Evolutionary conservation across 805 yeast genomes (phyloP).

Genomic region (Candida odintsovae): DNA sequence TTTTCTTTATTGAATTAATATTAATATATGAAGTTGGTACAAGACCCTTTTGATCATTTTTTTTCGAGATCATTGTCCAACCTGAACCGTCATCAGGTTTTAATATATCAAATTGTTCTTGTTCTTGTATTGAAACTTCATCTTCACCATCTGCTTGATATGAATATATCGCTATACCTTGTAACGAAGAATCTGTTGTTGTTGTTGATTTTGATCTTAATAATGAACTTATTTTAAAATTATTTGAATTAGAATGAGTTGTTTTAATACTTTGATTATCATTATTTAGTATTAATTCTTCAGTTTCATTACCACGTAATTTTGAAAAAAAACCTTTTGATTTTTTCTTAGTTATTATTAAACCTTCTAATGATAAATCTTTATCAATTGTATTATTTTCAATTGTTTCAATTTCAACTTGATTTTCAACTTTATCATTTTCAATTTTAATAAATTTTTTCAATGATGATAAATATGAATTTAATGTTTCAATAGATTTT

Average conservation of each 20-base stretch:
- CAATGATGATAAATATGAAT: conserved; percentile 45
- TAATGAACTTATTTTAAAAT: conserved; percentile 18
- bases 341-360: conserved; percentile 46
- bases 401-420: conserved; percentile 87
- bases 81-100: conserved; percentile 80
- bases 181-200: conserved; percentile 12
- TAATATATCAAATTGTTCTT: conserved; percentile 54
- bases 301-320: conserved; percentile 16
- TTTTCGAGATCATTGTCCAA: conserved; percentile 67
- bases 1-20: conserved; percentile 21
- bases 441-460: conserved; percentile 69
- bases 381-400: conserved; percentile 76
- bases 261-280: conserved; percentile 18
- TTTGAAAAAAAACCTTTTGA: conserved; percentile 47
- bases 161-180: conserved; percentile 40
- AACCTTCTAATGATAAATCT: conserved; percentile 56
- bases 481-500: conserved; percentile 36
- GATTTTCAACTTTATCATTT: conserved; percentile 63
- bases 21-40: conserved; percentile 83
- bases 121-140: conserved; percentile 57
- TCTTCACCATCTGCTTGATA: conserved; percentile 61
- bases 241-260: conserved; percentile 7
- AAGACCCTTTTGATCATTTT: conserved; percentile 54
- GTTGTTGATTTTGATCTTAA: conserved; percentile 13
- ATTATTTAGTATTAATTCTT: conserved; percentile 4